Conservation (phyloP, 2,329 filamentous ascomycete genomes). For the Escovopsis sp. region DNA sequence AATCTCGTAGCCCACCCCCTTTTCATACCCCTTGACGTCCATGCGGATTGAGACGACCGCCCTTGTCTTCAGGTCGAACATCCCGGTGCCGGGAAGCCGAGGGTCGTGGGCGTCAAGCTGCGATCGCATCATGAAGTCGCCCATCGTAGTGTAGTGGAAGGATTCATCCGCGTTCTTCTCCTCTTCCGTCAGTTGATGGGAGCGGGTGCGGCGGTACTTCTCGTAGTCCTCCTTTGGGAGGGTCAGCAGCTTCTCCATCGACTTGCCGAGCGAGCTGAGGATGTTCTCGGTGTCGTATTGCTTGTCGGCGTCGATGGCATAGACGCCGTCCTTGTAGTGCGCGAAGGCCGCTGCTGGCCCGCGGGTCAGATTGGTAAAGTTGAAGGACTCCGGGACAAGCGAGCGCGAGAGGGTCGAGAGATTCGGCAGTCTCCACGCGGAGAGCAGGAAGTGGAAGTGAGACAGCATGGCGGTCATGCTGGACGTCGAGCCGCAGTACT, state of each 20-base stretch:
- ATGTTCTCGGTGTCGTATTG: conserved; percentile 74
- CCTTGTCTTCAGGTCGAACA: conserved; percentile 93
- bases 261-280: conserved; percentile 82
- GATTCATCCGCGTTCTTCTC: conserved; percentile 58
- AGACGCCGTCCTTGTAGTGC: conserved; percentile 66
- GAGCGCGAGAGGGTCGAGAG: conserved; percentile 47
- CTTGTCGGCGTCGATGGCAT: conserved; percentile 94
- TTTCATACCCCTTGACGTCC: conserved; percentile 56
- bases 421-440: conserved; percentile 63
- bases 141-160: conserved; percentile 75
- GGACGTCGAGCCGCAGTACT: conserved; percentile 88
- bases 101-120: conserved; percentile 84
- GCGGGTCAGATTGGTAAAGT: conserved; percentile 57
- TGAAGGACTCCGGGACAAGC: conserved; percentile 45
- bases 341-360: conserved; percentile 70
- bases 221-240: conserved; percentile 71
- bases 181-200: conserved; percentile 54
- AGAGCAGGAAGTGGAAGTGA: conserved; percentile 89
- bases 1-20: conserved; percentile 78
- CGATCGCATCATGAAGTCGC: conserved; percentile 85
- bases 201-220: conserved; percentile 56
- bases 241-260: conserved; percentile 90
- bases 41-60: conserved; percentile 86
- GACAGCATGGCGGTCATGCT: conserved; percentile 81
- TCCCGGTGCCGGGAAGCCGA: conserved; percentile 74